phyloP scores from a whole-genome alignment of 768 basidiomycete genomes.

The Rhodosporidiobolus sp. region DNA sequence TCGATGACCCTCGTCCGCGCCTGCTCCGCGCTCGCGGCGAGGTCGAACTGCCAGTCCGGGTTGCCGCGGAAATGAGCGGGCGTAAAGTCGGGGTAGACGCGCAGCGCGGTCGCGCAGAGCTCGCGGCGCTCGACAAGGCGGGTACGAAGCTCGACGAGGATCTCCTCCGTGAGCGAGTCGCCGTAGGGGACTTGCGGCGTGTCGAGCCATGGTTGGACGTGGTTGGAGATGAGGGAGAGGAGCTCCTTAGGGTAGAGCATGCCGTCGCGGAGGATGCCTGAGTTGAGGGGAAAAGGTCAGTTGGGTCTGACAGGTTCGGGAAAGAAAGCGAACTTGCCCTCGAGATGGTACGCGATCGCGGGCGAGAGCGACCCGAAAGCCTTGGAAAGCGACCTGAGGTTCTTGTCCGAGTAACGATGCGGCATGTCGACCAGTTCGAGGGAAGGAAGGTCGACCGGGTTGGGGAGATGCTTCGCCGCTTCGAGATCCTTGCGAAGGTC shows the following conservation, averaged over 20 bases:
- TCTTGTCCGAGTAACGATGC: neutral
- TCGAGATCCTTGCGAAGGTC: neutral
- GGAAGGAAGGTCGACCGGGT: neutral
- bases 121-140: slow-evolving; percentile 9
- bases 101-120: neutral
- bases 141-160: slow-evolving; percentile 26
- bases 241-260: slow-evolving; percentile 9
- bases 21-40: neutral
- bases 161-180: slow-evolving; percentile 3
- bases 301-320: too few species aligned
- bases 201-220: neutral
- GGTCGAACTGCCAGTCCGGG: neutral
- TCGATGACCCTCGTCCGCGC: neutral
- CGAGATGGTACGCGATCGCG: slow-evolving; percentile 17
- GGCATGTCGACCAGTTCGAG: neutral
- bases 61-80: neutral
- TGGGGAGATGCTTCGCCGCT: neutral
- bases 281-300: too few species aligned
- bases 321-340: neutral
- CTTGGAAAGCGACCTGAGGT: neutral
- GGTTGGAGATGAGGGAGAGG: neutral
- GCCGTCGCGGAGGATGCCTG: slow-evolving; percentile 12
- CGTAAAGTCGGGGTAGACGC: neutral
- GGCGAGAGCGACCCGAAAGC: slow-evolving; percentile 2
- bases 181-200: neutral